Percentiles rank a stretch among this genome's conserved stretches.
These are phyloP conservation scores for Geotrichum citri-aurantii DNA, from an alignment of 1,139 yeast genomes.

Conservation along the genomic window DNA sequence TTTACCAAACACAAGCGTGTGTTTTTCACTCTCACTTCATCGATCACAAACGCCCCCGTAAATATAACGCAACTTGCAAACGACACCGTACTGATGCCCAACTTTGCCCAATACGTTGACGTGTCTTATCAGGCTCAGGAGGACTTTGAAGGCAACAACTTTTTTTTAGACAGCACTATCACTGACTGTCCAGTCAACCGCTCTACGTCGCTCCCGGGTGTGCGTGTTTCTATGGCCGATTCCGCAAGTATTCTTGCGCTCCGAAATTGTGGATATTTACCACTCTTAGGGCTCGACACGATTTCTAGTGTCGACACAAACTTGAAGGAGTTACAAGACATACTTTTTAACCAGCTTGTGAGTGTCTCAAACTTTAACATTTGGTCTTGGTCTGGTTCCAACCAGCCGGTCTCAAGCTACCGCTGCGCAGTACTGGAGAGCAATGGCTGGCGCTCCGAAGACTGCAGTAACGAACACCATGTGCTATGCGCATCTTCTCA, in stretches of 20 bases:
- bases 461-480: conserved; percentile 53
- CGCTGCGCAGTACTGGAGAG: conserved; percentile 55
- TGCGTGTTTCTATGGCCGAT: conserved; percentile 11
- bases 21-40: background rate
- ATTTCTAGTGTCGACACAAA: background rate
- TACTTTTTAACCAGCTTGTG: conserved; percentile 24
- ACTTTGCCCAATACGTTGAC: background rate
- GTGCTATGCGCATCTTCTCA: conserved; percentile 52
- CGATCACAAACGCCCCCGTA: background rate
- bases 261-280: conserved; percentile 52
- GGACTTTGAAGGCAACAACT: background rate
- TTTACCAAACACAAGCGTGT: background rate
- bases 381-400: conserved; percentile 65
- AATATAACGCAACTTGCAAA: background rate
- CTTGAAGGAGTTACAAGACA: conserved; percentile 35
- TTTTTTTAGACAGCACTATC: conserved; percentile 2
- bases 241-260: conserved; percentile 29
- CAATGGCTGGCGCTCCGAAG: conserved; percentile 53
- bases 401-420: conserved; percentile 47
- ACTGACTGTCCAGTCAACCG: conserved; percentile 5
- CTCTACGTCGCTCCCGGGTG: background rate
- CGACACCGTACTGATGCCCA: background rate
- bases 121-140: background rate
- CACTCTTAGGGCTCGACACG: conserved; percentile 41
- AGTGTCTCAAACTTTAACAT: conserved; percentile 37